Evolutionary conservation across 495 filamentous ascomycete species (phyloP).

Genomic region (Filosporella fistucella): DNA sequence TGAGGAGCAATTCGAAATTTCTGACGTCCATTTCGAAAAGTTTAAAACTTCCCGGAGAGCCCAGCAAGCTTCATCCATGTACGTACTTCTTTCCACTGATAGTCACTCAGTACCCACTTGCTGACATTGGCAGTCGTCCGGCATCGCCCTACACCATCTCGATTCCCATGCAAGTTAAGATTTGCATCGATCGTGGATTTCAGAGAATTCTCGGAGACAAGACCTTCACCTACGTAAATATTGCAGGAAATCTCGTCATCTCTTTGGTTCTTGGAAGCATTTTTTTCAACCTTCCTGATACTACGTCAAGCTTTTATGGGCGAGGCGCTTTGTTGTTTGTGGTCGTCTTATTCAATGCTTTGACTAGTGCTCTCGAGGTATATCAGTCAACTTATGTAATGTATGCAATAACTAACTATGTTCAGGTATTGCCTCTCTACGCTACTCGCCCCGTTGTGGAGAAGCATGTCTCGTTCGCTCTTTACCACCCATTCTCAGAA

Average conservation of each 20-base stretch:
- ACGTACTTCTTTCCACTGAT: neutral
- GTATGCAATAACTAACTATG: conserved; percentile 33
- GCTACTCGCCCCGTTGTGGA: conserved; percentile 52
- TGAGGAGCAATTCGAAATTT: conserved; percentile 53
- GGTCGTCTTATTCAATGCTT: conserved; percentile 43
- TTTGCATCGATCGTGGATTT: conserved; percentile 53
- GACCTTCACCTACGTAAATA: conserved; percentile 58
- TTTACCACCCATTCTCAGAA: conserved; percentile 76
- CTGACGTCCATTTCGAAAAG: conserved; percentile 50
- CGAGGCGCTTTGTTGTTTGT: conserved; percentile 59
- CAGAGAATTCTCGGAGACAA: conserved; percentile 65
- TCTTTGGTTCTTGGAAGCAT: conserved; percentile 71
- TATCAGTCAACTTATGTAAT: neutral
- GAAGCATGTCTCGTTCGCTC: conserved; percentile 31
- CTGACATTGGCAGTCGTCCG: conserved; percentile 49
- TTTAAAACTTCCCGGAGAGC: conserved; percentile 62
- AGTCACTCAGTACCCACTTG: neutral
- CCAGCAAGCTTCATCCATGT: conserved; percentile 56
- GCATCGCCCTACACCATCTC: conserved; percentile 42
- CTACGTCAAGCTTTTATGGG: conserved; percentile 46
- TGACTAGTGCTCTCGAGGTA: conserved; percentile 46
- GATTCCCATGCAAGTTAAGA: conserved; percentile 48
- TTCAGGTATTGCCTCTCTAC: too few species aligned
- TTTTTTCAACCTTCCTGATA: conserved; percentile 66
- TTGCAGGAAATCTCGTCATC: conserved; percentile 70